Evolutionary conservation across 768 basidiomycete species (phyloP).

Genomic region (Tephrocybe sp.): DNA sequence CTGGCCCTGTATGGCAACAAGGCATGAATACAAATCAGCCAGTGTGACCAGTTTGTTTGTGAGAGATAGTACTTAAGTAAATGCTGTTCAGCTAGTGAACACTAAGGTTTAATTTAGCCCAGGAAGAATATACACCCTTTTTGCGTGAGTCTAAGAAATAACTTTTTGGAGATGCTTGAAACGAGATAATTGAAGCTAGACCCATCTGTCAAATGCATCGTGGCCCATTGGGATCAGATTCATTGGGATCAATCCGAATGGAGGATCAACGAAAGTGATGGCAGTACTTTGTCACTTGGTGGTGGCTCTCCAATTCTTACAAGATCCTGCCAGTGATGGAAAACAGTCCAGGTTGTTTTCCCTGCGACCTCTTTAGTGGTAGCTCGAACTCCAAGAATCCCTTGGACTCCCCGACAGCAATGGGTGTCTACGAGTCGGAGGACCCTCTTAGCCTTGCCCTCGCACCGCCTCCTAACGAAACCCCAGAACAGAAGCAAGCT

Average conservation of each 20-base stretch:
- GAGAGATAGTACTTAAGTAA: too few relatives aligned
- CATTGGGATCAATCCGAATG: slow-evolving; percentile 19
- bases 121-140: too few relatives aligned
- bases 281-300: slow-evolving; percentile 6
- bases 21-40: too few relatives aligned
- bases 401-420: slow-evolving; percentile 13
- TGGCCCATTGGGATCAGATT: background rate
- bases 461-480: slow-evolving; percentile 65
- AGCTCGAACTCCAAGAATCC: slow-evolving; percentile 11
- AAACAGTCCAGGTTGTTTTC: slow-evolving; percentile 16
- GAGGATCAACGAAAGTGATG: slow-evolving; percentile 11
- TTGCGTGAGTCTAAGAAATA: too few relatives aligned
- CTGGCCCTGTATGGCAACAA: too few relatives aligned
- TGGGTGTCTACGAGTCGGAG: slow-evolving; percentile 37
- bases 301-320: slow-evolving; percentile 5
- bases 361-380: slow-evolving; percentile 18
- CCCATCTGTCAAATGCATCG: too few relatives aligned
- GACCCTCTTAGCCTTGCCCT: slow-evolving; percentile 63
- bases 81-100: too few relatives aligned
- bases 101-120: too few relatives aligned
- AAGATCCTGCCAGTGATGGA: slow-evolving; percentile 17
- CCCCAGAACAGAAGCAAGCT: slow-evolving; percentile 47
- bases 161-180: too few relatives aligned
- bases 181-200: too few relatives aligned
- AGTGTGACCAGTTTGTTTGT: too few relatives aligned